Evolutionary conservation across 2,329 filamentous ascomycete genomes (phyloP), one percentile per base, ranked within the genome.

Genomic region (Paracorniculantispora psalliotae): DNA sequence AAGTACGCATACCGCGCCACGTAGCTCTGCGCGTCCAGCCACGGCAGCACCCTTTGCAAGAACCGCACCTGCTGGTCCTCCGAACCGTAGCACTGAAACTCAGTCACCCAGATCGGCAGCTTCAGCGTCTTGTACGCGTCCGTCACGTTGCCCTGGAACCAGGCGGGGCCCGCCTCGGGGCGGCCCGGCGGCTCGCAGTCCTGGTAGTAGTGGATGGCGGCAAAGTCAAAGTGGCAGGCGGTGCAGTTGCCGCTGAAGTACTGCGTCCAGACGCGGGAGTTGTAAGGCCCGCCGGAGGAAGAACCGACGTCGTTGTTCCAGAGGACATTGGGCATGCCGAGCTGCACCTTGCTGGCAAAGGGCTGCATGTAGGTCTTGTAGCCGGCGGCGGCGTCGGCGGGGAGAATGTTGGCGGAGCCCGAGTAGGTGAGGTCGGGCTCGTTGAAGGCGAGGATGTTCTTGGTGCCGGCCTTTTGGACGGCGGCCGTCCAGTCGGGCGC

Each of bases 141-240:
- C 35, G 49, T 52, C 49, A 52, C 49, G 49, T 52, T 52, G 23
- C 49, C 35, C 33, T 21, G 9, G 23, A 52, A 52, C 33, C 49
- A 52, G 10, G 35, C 33, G 21, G 33, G 33, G 19, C 49, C 49
- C 3, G 8, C 23, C 30, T 33, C 6, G 6, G 30, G 6, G 30
- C 33, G 33, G 26, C 33, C 23, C 15, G 21, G 21, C 21, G 49
- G 49, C 49, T 26, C 49, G 23, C 49, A 52, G 23, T 52, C 49
- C 49, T 52, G 49, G 35, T 52, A 52, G 49, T 52, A 52, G 49
- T 52, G 33, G 7, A 52, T 41, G 15, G 49, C 49, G 21, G 49
- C 49, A 41, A 39, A 52, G 49, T 52, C 49, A 25, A 52, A 35
- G 21, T 39, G 49, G 35, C 49, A 52, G 12, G 12, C 19, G 13